Conservation (phyloP, 805 yeast genomes). For the Diddensiella transvaalensis region DNA sequence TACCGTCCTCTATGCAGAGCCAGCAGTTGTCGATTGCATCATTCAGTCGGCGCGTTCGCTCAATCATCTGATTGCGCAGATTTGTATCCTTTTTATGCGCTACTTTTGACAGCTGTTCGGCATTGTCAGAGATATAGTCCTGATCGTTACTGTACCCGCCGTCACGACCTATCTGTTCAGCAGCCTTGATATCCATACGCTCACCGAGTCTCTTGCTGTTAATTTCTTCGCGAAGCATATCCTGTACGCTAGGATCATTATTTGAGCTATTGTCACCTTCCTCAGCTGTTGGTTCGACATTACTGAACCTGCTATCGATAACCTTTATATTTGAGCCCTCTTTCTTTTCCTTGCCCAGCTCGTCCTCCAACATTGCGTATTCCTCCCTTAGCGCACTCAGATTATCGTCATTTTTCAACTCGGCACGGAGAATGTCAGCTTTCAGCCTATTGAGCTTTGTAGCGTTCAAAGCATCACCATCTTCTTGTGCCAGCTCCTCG, state of each 20-base stretch:
- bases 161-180: constrained; percentile 38
- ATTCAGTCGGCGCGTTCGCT: constrained; percentile 29
- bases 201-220: constrained; percentile 34
- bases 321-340: constrained; percentile 12
- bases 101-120: constrained; percentile 36
- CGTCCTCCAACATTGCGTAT: constrained; percentile 18
- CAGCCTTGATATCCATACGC: constrained; percentile 28
- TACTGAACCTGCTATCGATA: constrained; percentile 9
- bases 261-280: constrained; percentile 8
- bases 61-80: constrained; percentile 30
- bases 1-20: constrained; percentile 36
- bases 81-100: constrained; percentile 32
- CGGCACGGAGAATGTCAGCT: constrained; percentile 36
- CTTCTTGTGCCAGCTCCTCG: constrained; percentile 1
- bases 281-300: constrained; percentile 9
- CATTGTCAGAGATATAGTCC: constrained; percentile 44
- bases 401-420: constrained; percentile 28
- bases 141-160: constrained; percentile 38
- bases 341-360: not conserved
- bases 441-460: constrained; percentile 32
- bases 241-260: constrained; percentile 21
- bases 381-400: constrained; percentile 29
- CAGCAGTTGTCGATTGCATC: constrained; percentile 36
- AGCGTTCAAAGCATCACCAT: not conserved
- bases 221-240: constrained; percentile 39